Conservation (phyloP, 148 eudicot genomes). For the Rhododendron simsii region DNA sequence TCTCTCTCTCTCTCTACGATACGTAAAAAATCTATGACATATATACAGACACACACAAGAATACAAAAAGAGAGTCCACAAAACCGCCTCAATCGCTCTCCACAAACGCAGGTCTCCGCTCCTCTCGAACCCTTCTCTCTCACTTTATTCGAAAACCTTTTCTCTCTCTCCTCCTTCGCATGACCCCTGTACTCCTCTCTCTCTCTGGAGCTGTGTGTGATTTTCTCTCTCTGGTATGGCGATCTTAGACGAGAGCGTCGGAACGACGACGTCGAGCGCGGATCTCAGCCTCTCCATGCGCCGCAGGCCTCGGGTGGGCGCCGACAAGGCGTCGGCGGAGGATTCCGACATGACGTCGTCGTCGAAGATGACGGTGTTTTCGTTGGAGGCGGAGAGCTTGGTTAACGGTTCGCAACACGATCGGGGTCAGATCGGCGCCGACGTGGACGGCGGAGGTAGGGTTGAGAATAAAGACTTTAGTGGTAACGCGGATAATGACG, state of each 20-base stretch:
- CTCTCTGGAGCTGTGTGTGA: not conserved
- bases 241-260: slow-evolving; percentile 36
- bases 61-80: not conserved
- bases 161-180: not conserved
- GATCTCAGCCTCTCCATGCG: slow-evolving; percentile 23
- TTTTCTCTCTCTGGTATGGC: slow-evolving; percentile 26
- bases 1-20: not conserved
- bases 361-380: slow-evolving; percentile 4
- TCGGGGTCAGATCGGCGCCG: slow-evolving; percentile 20
- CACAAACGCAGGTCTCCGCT: not conserved
- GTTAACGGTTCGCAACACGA: slow-evolving; percentile 4
- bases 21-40: not conserved
- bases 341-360: not conserved
- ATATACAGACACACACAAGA: not conserved
- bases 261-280: slow-evolving; percentile 14
- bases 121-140: not conserved
- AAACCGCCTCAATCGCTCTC: not conserved
- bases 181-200: not conserved
- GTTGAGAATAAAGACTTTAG: slow-evolving; percentile 5
- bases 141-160: not conserved
- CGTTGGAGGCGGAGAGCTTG: slow-evolving; percentile 18
- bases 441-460: slow-evolving; percentile 7
- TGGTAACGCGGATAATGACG: not conserved
- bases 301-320: slow-evolving; percentile 20
- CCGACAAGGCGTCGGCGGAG: not conserved